These are phyloP conservation scores for Nakazawaea ambrosiae DNA, from an alignment of 805 yeast genomes.

Conservation along the genomic window DNA sequence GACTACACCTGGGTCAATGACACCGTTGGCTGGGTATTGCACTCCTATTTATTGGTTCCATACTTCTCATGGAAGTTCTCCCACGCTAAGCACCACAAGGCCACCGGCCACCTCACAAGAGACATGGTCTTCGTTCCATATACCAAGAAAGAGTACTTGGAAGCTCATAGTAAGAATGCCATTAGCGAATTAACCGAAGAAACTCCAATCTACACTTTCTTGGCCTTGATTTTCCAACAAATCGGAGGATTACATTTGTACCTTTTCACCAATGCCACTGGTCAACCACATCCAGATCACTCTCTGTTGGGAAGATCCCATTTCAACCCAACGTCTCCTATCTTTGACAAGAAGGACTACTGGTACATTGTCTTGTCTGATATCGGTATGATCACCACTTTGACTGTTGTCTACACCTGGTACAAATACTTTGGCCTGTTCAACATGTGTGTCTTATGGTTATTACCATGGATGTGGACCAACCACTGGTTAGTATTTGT, in stretches of 20 bases:
- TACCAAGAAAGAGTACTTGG: slow-evolving; percentile 50
- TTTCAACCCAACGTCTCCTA: slow-evolving; percentile 47
- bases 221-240: slow-evolving; percentile 43
- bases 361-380: slow-evolving; percentile 52
- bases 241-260: slow-evolving; percentile 47
- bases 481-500: slow-evolving; percentile 63
- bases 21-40: slow-evolving; percentile 76
- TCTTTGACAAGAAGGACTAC: slow-evolving; percentile 46
- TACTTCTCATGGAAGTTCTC: slow-evolving; percentile 82
- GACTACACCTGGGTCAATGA: slow-evolving; percentile 70
- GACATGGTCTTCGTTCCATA: slow-evolving; percentile 84
- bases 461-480: slow-evolving; percentile 51
- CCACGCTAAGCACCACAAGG: slow-evolving; percentile 86
- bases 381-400: slow-evolving; percentile 42
- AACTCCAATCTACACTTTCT: slow-evolving; percentile 42
- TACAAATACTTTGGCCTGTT: slow-evolving; percentile 38
- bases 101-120: slow-evolving; percentile 74
- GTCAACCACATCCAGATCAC: slow-evolving; percentile 40
- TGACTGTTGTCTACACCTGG: slow-evolving; percentile 45
- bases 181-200: slow-evolving; percentile 46
- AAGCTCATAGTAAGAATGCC: slow-evolving; percentile 23
- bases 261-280: slow-evolving; percentile 47
- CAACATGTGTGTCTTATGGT: slow-evolving; percentile 48
- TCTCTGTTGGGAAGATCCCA: slow-evolving; percentile 39
- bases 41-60: slow-evolving; percentile 74